A percentile compares a stretch with the other conserved stretches of the same genome.
Evolutionary conservation across 2,329 filamentous ascomycete genomes (phyloP).

Genomic region (Arthrobotrys musiformis): DNA sequence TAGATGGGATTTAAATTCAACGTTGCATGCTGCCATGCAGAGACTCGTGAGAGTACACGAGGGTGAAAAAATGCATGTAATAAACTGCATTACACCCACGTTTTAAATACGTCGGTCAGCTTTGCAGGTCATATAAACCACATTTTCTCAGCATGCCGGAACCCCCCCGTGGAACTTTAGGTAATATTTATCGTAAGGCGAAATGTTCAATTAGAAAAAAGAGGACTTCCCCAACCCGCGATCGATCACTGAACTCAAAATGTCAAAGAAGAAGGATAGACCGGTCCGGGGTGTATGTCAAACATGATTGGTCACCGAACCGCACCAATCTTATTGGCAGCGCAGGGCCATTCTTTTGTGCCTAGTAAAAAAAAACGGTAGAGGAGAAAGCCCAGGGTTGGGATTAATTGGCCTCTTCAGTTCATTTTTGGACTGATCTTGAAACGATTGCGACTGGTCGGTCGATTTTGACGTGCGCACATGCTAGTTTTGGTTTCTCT

Average conservation of each 20-base stretch:
- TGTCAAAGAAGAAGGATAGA: slow-evolving; percentile 1
- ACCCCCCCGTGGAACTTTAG: slow-evolving; percentile 3
- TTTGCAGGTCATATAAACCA: no score
- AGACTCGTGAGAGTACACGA: no score
- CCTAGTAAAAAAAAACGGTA: slow-evolving; percentile 6
- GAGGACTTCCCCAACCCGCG: slow-evolving; percentile 2
- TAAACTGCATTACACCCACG: no score
- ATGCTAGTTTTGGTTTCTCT: background rate
- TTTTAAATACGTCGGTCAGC: no score
- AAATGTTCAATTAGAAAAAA: no score
- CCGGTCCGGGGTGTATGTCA: slow-evolving; percentile 10
- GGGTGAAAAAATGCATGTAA: no score
- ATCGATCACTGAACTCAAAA: background rate
- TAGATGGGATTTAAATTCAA: background rate
- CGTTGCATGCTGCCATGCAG: no score
- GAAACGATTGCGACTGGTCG: slow-evolving; percentile 28
- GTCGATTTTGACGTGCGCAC: slow-evolving; percentile 29
- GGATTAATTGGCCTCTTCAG: slow-evolving; percentile 14
- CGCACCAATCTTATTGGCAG: slow-evolving; percentile 18
- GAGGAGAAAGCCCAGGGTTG: background rate
- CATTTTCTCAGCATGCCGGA: no score
- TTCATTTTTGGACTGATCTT: slow-evolving; percentile 28
- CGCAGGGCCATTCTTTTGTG: background rate
- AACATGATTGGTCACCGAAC: slow-evolving; percentile 31
- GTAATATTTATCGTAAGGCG: no score